Evolutionary conservation across 2,329 filamentous ascomycete species (phyloP), one percentile per base, ranked within the genome.

Genomic region (Calonectria crousiana): DNA sequence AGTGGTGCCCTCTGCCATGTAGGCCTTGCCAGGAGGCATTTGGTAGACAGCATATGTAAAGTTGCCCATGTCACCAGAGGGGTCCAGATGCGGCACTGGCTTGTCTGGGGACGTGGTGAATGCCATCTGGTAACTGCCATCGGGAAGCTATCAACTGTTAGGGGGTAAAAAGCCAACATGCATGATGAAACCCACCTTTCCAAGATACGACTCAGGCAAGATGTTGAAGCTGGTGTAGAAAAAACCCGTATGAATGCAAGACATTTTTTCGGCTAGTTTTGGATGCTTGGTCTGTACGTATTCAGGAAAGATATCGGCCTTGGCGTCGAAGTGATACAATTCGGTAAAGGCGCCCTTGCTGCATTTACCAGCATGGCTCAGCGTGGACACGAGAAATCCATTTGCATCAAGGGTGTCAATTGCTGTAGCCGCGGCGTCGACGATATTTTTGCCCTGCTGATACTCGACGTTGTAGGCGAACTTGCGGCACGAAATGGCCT

Each of bases 241-340:
- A 76, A 79, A 89, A 0, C 88, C 88, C 0, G 87, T 89, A 11
- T 89, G 87, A 28, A 89, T 86, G 79, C 86, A 89, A 8, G 86
- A 88, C 85, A 88, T 88, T 81, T 90, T 90, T 67, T 80, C 81
- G 9, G 86, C 87, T 38, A 91, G 78, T 6, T 76, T 78, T 0
- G 87, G 86, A 74, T 89, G 84, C 6, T 78, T 85, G 3, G 83
- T 83, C 11, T 82, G 75, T 4, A 89, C 87, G 52, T 89, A 89
- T 16, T 81, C 67, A 0, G 87, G 88, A 34, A 89, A 89, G 20
- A 89, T 79, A 56, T 89, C 88, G 1, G 89, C 89, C 81, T 91
- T 91, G 10, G 85, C 79, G 78, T 90, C 89, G 69, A 87, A 89
- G 77, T 90, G 88, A 75, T 90, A 91, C 69, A 90, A 74, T 75